phyloP scores from a whole-genome alignment of 2,329 filamentous ascomycete genomes.

The Pseudogymnoascus sp. region DNA sequence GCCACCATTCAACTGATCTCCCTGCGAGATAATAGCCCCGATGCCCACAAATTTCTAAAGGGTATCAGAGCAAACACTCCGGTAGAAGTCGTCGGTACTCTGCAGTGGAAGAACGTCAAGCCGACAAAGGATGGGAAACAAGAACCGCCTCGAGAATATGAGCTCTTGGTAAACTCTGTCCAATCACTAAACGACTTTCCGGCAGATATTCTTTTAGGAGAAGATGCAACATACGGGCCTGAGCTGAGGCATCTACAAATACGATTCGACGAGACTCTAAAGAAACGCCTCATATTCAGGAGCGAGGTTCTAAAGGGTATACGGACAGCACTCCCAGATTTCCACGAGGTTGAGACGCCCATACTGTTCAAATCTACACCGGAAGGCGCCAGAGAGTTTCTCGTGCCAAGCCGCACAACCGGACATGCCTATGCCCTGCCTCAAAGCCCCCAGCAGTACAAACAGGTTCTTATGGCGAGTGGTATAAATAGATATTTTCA shows the following conservation, averaged over 20 bases:
- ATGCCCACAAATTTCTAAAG: background rate
- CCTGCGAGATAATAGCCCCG: background rate
- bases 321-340: conserved; percentile 12
- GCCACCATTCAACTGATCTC: conserved; percentile 10
- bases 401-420: conserved; percentile 73
- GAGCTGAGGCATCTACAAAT: conserved; percentile 77
- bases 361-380: conserved; percentile 95
- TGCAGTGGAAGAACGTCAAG: conserved; percentile 9
- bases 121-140: conserved; percentile 1
- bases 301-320: conserved; percentile 37
- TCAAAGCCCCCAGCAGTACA: conserved; percentile 97
- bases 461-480: conserved; percentile 92
- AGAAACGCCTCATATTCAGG: conserved; percentile 62
- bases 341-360: conserved; percentile 72
- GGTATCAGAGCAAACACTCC: conserved; percentile 12
- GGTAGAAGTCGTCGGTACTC: conserved; percentile 12
- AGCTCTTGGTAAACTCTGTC: conserved; percentile 55
- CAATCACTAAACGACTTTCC: conserved; percentile 65
- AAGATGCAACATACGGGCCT: conserved; percentile 61
- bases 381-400: conserved; percentile 87
- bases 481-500: conserved; percentile 81
- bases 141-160: conserved; percentile 29
- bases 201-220: conserved; percentile 65
- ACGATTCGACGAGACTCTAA: conserved; percentile 60
- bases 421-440: conserved; percentile 83